Percentiles rank a stretch among this genome's conserved stretches.
phyloP scores from a whole-genome alignment of 305 asterid genomes.

The Fraxinus velutina region DNA sequence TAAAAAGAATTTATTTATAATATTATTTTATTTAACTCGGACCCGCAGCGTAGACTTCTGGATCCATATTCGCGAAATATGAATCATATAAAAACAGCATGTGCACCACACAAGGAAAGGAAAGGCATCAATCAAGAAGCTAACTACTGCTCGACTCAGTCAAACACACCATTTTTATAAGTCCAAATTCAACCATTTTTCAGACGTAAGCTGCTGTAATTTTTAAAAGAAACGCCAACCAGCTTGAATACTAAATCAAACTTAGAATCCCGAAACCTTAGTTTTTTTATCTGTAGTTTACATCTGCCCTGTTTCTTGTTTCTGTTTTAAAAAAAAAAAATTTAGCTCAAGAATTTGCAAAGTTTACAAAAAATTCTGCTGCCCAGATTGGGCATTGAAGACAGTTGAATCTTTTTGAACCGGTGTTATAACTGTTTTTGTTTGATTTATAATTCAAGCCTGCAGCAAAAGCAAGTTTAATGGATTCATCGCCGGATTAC shows the following conservation, averaged over 20 bases:
- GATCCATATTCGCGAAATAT: too few species aligned
- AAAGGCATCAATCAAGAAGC: too few species aligned
- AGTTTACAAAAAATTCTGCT: not conserved
- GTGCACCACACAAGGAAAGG: too few species aligned
- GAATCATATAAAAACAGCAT: too few species aligned
- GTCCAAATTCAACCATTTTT: slow-evolving; percentile 23
- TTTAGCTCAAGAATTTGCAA: not conserved
- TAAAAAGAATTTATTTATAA: too few species aligned
- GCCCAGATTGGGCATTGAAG: not conserved
- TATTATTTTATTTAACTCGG: too few species aligned
- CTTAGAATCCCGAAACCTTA: slow-evolving; percentile 1
- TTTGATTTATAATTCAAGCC: slow-evolving; percentile 13
- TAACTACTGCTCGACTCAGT: not conserved
- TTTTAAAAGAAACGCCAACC: not conserved
- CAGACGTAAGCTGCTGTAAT: not conserved
- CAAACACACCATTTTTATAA: slow-evolving; percentile 27
- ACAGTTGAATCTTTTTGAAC: slow-evolving; percentile 15
- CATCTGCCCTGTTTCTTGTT: slow-evolving; percentile 5
- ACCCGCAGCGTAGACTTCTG: too few species aligned
- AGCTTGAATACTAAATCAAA: slow-evolving; percentile 22
- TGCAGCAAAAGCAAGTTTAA: slow-evolving; percentile 17
- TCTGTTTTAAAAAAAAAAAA: not conserved
- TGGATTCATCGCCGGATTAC: slow-evolving; percentile 54
- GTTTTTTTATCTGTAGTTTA: slow-evolving; percentile 10
- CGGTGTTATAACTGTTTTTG: not conserved